phyloP scores from a whole-genome alignment of 768 basidiomycete species.

The Phaeotremella fagi region DNA sequence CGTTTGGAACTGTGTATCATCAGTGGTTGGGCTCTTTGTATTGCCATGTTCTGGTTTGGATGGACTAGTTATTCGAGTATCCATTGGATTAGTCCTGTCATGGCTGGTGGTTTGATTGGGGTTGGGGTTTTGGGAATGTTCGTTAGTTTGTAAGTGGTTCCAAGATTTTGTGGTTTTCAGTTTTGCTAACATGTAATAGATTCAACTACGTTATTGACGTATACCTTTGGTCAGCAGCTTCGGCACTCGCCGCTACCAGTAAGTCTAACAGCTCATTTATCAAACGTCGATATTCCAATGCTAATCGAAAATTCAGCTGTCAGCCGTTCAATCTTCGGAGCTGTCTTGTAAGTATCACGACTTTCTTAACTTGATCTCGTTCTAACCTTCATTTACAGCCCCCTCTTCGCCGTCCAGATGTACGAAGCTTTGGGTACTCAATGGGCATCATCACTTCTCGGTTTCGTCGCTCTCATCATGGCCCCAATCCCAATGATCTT shows the following conservation, averaged over 20 bases:
- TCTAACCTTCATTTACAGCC: constrained; percentile 8
- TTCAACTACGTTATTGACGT: constrained; percentile 50
- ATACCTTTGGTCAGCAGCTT: constrained; percentile 50
- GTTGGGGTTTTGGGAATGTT: constrained; percentile 42
- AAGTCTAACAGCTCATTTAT: background rate
- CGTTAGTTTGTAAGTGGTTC: constrained; percentile 38
- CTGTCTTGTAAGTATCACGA: constrained; percentile 27
- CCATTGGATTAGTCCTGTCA: constrained; percentile 46
- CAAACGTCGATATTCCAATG: background rate
- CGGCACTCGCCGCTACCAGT: constrained; percentile 49
- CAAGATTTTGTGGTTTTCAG: background rate
- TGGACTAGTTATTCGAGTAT: constrained; percentile 49
- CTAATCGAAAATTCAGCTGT: constrained; percentile 22
- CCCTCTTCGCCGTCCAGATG: constrained; percentile 49
- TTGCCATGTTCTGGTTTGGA: constrained; percentile 51
- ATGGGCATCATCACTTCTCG: constrained; percentile 50
- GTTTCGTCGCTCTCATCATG: constrained; percentile 44
- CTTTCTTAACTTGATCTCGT: background rate
- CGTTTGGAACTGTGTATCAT: constrained; percentile 46
- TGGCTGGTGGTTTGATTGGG: constrained; percentile 43
- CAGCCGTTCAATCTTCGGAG: constrained; percentile 42
- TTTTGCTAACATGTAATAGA: constrained; percentile 7
- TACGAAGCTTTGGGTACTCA: constrained; percentile 48
- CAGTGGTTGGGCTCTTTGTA: constrained; percentile 45
- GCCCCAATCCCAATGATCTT: constrained; percentile 45